Evolutionary conservation across 805 yeast species (phyloP), one percentile per base, ranked within the genome.

Genomic region (Zygoascus biomembranicola): DNA sequence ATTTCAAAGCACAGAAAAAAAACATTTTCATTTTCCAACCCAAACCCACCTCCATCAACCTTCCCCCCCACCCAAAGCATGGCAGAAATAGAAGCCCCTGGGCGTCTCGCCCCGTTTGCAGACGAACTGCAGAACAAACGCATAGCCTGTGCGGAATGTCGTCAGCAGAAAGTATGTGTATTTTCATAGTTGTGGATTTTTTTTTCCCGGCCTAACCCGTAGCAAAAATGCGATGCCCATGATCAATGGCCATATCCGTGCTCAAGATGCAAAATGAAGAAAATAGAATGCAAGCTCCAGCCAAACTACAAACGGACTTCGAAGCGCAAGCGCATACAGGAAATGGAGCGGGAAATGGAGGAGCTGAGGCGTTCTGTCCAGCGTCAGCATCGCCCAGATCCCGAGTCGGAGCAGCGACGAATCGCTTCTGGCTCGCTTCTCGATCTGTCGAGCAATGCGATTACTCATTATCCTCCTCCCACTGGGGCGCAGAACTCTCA

Each of bases 111-210:
- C 16, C 39, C 39, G 13, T 35, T 35, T 8, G 39, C 39, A 5
- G 39, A 35, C 39, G 39, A 35, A 13, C 16, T 35, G 39, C 39
- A 35, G 16, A 35, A 35, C 16, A 35, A 35, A 35, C 39, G 39
- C 39, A 80, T 90, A 66, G 98, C 98, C 0, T 94, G 99, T 73
- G 89, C 88, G 0, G 96, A 92, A 63, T 94, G 99, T 66, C 79
- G 98, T 13, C 98, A 94, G 69, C 99, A 92, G 67, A 94, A 94
- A 69, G 75, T 71, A 23, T 39, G 60, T 39, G 26, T 14, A 10
- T 6, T 45, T 43, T 35, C 16, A 23, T 23, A 10, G 4, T 16
- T 37, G 47, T 35, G 5, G 18, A 13, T 49, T 11, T 35, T 54
- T 43, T 26, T 16, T n/a, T 16, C 31, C 32, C 28, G 41, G n/a